Base-by-base conservation (phyloP, 768 basidiomycete species). In the Chalciporus pseudorubinellus region DNA sequence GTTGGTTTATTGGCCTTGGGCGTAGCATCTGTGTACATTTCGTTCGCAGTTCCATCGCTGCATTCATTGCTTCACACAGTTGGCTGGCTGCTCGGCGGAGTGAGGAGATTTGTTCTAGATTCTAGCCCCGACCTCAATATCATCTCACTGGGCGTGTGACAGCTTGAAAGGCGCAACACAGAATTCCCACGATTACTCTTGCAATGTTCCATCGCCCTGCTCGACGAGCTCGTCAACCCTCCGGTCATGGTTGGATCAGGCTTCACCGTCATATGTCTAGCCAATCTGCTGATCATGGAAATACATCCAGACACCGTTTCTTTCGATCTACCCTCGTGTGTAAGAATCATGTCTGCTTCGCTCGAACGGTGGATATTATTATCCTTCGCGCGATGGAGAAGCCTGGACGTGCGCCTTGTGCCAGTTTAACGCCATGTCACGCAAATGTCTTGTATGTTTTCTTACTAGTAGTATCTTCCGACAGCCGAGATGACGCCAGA, bases 281-380 rank as follows among this genome's bases (percentile, higher is more conserved):
- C 29, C 29, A 13, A 31, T 28, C 26, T 9, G n/a, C n/a, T n/a
- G n/a, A 28, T 28, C 26, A 4, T 28, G 29, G 29, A 31, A 31
- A 31, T 5, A 8, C 29, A 11, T 26, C 29, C 29, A 10, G 11
- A 4, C 29, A 31, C 29, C 29, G 4, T 31, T 31, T 12, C 13
- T 31, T 36, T 36, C 34, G 6, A 6, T 16, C 3, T n/a, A 11
- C 6, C 31, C 10, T 33, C 11, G 8, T 13, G 31, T 33, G 31
- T 33, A 9, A 33, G 10, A 9, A 10, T 33, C 8, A 9, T 9
- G 8, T 14, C 33, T 34, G 16, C 16, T n/a, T 34, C 33, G 16
- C 33, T 34, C 16, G 8, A 7, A 5, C 19, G 31, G 4, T 12
- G 13, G 24, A 31, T 51, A 55, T 55, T 42, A 48, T 59, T 56